phyloP scores from a whole-genome alignment of 495 filamentous ascomycete genomes.

The Penicillium cataractarum region DNA sequence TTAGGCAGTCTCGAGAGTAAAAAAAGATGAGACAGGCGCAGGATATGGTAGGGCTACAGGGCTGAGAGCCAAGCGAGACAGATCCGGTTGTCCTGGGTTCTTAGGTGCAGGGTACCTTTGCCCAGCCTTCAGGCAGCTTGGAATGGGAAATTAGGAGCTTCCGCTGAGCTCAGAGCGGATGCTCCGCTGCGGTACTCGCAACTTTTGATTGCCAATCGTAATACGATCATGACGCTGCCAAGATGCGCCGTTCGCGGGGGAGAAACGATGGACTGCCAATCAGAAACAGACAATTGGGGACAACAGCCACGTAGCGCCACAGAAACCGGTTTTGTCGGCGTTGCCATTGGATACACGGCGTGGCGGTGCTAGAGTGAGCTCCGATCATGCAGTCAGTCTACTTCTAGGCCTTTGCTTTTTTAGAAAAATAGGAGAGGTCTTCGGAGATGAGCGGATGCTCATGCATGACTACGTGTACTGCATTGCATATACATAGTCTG shows the following conservation, averaged over 20 bases:
- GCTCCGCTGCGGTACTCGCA: conserved; percentile 8
- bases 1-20: conserved; percentile 12
- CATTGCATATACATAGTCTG: background rate
- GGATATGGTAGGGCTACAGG: conserved; percentile 32
- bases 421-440: too few species aligned
- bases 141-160: background rate
- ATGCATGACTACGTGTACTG: conserved; percentile 1
- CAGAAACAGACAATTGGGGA: background rate
- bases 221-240: conserved; percentile 29
- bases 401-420: too few species aligned
- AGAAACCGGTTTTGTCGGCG: conserved; percentile 15
- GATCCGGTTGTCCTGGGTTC: background rate
- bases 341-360: conserved; percentile 17
- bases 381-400: conserved; percentile 14
- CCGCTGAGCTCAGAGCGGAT: background rate
- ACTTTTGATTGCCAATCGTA: conserved; percentile 5
- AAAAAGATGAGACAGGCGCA: background rate
- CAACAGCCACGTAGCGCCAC: conserved; percentile 31
- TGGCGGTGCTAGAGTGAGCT: conserved; percentile 30
- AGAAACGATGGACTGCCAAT: conserved; percentile 10
- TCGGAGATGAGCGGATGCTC: conserved; percentile 3
- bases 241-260: conserved; percentile 12
- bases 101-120: conserved; percentile 7
- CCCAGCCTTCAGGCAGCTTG: background rate
- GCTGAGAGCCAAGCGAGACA: conserved; percentile 29